A percentile compares a stretch with the other conserved stretches of the same genome.
phyloP scores from a whole-genome alignment of 169 alveolate species.

The Cryptosporidium andersoni region DNA sequence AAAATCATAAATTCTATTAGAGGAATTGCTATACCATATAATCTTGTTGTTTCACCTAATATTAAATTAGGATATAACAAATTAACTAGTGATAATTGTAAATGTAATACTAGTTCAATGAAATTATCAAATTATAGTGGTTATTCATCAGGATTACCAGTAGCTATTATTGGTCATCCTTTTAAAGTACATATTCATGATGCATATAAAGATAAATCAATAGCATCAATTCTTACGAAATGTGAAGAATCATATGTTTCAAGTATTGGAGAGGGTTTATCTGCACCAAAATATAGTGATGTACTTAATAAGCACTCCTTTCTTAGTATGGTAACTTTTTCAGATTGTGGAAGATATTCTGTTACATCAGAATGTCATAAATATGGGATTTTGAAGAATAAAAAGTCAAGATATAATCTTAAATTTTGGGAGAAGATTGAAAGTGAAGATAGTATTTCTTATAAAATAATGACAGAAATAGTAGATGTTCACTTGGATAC shows the following conservation, averaged over 20 bases:
- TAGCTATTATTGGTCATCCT: conserved; percentile 43
- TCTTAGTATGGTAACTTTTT: conserved; percentile 11
- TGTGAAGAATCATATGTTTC: conserved; percentile 67
- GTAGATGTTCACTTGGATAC: conserved; percentile 27
- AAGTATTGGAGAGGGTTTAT: conserved; percentile 43
- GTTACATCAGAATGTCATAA: conserved; percentile 52
- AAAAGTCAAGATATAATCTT: conserved; percentile 12
- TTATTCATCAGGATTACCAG: conserved; percentile 6
- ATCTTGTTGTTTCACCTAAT: not conserved
- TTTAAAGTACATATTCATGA: conserved; percentile 56
- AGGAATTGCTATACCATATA: conserved; percentile 54
- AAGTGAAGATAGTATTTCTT: not conserved
- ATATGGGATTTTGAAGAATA: conserved; percentile 5
- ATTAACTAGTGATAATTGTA: not conserved
- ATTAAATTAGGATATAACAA: not conserved
- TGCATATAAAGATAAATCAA: conserved; percentile 5
- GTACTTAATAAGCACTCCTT: conserved; percentile 4
- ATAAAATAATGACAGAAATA: conserved; percentile 17
- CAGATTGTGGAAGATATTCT: conserved; percentile 4
- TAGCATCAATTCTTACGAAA: conserved; percentile 9
- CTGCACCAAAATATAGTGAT: conserved; percentile 38
- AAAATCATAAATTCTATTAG: conserved; percentile 21
- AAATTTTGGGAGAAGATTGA: conserved; percentile 39
- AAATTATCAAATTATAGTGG: not conserved
- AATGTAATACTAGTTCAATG: not conserved